A percentile compares a stretch with the other conserved stretches of the same genome.
Evolutionary conservation across 140 eudicot genomes (phyloP).

Genomic region (Cichorium intybus): DNA sequence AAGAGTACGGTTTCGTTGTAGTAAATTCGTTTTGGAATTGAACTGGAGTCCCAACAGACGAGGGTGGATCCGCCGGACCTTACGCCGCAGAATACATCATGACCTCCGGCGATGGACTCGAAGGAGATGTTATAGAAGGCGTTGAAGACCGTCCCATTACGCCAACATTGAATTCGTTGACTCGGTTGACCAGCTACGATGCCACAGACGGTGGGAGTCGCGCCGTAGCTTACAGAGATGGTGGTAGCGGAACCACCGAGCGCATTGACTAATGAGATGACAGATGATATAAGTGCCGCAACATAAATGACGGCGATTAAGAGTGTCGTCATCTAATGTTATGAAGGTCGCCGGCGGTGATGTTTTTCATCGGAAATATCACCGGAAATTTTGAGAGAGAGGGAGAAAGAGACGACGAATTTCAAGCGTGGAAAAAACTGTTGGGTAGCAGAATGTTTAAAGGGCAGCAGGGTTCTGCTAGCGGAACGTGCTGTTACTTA

Average conservation of each 20-base stretch:
- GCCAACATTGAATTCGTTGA: conserved; percentile 61
- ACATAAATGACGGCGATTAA: conserved; percentile 23
- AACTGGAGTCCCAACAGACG: conserved; percentile 56
- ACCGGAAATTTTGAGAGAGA: conserved; percentile 24
- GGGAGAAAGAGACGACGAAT: conserved; percentile 18
- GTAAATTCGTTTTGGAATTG: conserved; percentile 46
- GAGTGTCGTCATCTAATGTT: conserved; percentile 44
- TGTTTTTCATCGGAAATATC: conserved; percentile 11
- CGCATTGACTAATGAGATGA: conserved; percentile 29
- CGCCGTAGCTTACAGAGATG: conserved; percentile 60
- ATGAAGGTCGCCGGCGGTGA: conserved; percentile 24
- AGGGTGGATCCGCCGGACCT: conserved; percentile 71
- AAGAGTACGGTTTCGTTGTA: conserved; percentile 25
- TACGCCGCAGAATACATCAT: conserved; percentile 56
- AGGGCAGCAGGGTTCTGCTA: conserved; percentile 2
- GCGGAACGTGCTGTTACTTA: conserved; percentile 4
- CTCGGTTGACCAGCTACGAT: conserved; percentile 55
- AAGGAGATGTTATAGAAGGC: conserved; percentile 48
- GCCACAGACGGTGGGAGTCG: conserved; percentile 55
- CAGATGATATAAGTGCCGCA: background rate
- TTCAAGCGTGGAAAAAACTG: conserved; percentile 9
- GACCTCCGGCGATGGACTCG: conserved; percentile 80
- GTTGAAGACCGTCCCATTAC: conserved; percentile 22
- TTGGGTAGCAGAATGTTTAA: conserved; percentile 12
- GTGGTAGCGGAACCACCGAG: conserved; percentile 76